Base-by-base conservation (phyloP, 2,329 filamentous ascomycete species). In the Chaetomiaceae sp. region DNA sequence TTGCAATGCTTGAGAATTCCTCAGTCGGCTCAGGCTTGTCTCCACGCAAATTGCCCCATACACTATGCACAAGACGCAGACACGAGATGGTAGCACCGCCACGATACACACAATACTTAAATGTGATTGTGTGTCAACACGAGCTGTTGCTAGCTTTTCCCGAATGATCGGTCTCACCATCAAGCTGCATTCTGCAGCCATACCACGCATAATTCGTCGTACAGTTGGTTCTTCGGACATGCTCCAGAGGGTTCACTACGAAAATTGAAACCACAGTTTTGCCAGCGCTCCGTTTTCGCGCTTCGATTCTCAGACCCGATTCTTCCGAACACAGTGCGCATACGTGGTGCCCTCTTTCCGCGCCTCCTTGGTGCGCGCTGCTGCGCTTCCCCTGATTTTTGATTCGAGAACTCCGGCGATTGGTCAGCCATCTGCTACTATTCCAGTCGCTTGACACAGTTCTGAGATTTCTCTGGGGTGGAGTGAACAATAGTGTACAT, bases 271-370 rank as follows among this genome's bases (percentile, higher is more conserved):
- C 14, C 20, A 5, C 9, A 27, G 25, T 27, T 27, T 27, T n/a
- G n/a, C n/a, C n/a, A 27, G 7, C 30, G 27, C 27, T 30, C 16
- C 27, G 5, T 25, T 13, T 11, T 11, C 5, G 14, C 3, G 18
- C 10, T 11, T 20, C 18, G 10, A 5, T 10, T 10, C 21, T 21
- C 36, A 6, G 21, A 21, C 54, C 61, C 58, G 56, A 52, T 45
- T 46, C 46, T 53, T 58, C 58, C 61, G 59, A 62, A 62, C 61
- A 62, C 61, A 62, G 61, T 62, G 61, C 54, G 55, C 44, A 48
- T 18, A 11, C 32, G 9, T 30, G 13, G 13, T 13, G 25, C 33
- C 23, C 46, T 38, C 14, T 48, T 45, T 29, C 45, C 49, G 44
- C 23, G 46, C 41, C 43, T 52, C 34, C 32, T 27, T 30, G 44